Conservation (phyloP, 176 grass and related monocot genomes). For the Musa troglodytarum region DNA sequence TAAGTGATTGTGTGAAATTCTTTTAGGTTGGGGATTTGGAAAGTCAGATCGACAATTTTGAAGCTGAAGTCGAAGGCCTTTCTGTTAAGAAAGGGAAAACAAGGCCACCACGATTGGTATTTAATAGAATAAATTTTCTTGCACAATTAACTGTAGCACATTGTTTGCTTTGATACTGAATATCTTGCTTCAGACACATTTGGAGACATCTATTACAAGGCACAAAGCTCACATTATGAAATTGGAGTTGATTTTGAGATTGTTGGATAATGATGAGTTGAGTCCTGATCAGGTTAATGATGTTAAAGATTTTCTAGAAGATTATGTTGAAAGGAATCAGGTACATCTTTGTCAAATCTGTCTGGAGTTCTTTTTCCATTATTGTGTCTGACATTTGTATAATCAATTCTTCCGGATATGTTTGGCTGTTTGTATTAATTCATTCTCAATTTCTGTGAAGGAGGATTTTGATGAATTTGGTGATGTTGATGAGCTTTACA, state of each 20-base stretch:
- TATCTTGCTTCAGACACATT: constrained; percentile 64
- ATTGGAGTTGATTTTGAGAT: constrained; percentile 90
- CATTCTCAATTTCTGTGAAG: constrained; percentile 35
- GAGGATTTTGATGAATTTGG: constrained; percentile 99
- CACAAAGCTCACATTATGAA: constrained; percentile 99
- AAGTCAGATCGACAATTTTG: constrained; percentile 88
- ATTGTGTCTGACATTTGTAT: not conserved
- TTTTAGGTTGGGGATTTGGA: constrained; percentile 94
- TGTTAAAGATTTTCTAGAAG: constrained; percentile 94
- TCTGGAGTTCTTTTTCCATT: constrained; percentile 7
- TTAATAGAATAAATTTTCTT: constrained; percentile 18
- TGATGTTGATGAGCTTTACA: constrained; percentile 90
- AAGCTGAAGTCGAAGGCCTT: constrained; percentile 96
- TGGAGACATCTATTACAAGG: constrained; percentile 82
- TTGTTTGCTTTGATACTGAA: constrained; percentile 6
- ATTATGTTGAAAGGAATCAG: constrained; percentile 98
- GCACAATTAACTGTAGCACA: constrained; percentile 4
- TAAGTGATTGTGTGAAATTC: constrained; percentile 11
- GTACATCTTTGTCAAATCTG: constrained; percentile 20
- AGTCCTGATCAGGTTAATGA: constrained; percentile 98
- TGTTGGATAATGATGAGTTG: constrained; percentile 96
- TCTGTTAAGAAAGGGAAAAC: constrained; percentile 94
- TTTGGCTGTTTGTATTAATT: constrained; percentile 18
- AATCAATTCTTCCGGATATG: not conserved
- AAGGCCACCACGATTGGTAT: constrained; percentile 86